Evolutionary conservation across 1,284 basidiomycete genomes (phyloP).

Genomic region (Schizopora paradoxa): DNA sequence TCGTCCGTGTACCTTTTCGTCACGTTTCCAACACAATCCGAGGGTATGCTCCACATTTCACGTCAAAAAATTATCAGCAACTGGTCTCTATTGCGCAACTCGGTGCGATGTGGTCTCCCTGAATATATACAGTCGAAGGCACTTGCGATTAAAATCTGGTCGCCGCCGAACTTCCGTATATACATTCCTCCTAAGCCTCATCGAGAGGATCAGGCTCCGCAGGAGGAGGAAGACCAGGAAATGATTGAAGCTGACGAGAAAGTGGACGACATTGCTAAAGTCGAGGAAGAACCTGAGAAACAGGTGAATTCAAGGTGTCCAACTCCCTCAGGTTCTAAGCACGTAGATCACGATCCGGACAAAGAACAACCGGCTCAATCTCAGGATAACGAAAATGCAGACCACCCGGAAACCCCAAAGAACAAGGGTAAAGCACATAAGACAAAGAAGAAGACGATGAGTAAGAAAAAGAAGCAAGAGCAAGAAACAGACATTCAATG

Average conservation of each 20-base stretch:
- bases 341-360: not conserved
- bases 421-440: constrained; percentile 25
- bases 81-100: constrained; percentile 50
- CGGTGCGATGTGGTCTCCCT: constrained; percentile 54
- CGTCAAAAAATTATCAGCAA: constrained; percentile 72
- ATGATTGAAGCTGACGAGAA: constrained; percentile 7
- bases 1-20: constrained; percentile 70
- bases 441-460: constrained; percentile 27
- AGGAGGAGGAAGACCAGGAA: constrained; percentile 12
- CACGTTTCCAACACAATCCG: constrained; percentile 51
- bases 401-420: constrained; percentile 21
- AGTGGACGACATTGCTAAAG: not conserved
- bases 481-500: constrained; percentile 48
- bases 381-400: constrained; percentile 3
- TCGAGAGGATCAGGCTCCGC: constrained; percentile 5
- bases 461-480: constrained; percentile 38
- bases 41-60: constrained; percentile 57
- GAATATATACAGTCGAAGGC: constrained; percentile 66
- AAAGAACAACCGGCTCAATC: too few species aligned
- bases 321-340: not conserved
- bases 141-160: constrained; percentile 63
- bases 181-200: constrained; percentile 18
- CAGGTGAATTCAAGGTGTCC: not conserved
- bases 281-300: not conserved
- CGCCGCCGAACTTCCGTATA: constrained; percentile 43